Conservation (phyloP, 176 grass and related monocot species). For the Thalia dealbata region DNA sequence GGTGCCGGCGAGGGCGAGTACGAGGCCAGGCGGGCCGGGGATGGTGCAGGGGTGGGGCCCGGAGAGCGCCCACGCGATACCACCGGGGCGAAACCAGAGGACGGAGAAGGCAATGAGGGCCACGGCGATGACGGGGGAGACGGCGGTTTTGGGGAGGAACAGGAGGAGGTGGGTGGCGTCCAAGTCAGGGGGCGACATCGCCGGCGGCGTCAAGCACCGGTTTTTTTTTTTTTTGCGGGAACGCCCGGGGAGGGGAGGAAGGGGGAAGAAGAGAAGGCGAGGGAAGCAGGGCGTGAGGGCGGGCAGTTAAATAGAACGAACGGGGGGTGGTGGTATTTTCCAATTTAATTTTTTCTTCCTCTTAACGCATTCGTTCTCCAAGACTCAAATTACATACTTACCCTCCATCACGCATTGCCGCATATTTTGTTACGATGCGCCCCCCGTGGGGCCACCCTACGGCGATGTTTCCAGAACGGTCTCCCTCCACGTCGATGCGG, state of each 20-base stretch:
- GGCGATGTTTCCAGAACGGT: too few species aligned
- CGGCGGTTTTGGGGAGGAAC: neutral
- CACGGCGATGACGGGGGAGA: neutral
- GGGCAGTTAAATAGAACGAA: neutral
- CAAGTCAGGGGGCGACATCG: too few species aligned
- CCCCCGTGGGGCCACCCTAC: too few species aligned
- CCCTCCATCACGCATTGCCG: too few species aligned
- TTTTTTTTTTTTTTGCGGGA: too few species aligned
- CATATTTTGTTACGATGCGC: too few species aligned
- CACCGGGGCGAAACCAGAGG: neutral
- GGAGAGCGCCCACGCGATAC: constrained; percentile 2
- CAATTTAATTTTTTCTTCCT: too few species aligned
- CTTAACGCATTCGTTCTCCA: too few species aligned
- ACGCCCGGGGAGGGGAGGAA: neutral
- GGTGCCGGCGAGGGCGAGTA: neutral
- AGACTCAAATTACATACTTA: too few species aligned
- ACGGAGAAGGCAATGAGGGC: constrained; percentile 6
- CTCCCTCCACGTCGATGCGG: too few species aligned
- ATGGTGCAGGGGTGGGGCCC: neutral
- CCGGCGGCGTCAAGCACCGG: too few species aligned
- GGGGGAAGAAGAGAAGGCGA: neutral
- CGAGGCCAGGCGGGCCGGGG: neutral
- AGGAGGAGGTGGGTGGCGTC: neutral
- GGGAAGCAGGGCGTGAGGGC: neutral
- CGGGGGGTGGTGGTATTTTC: too few species aligned